phyloP scores from a whole-genome alignment of 2,329 filamentous ascomycete species.

The Huntiella bhutanensis region DNA sequence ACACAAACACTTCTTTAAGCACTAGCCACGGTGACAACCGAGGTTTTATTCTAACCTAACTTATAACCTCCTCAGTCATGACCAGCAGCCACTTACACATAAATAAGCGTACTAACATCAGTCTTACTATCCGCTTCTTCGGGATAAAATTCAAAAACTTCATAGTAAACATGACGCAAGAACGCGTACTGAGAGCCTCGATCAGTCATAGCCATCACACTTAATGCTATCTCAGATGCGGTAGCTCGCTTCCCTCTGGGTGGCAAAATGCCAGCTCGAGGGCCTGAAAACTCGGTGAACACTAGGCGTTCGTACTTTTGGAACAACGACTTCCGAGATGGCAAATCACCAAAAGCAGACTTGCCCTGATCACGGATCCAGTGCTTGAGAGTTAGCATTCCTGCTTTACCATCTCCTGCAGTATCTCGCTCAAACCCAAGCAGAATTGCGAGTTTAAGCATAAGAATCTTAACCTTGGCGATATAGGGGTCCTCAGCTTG shows the following conservation, averaged over 20 bases:
- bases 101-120: slow-evolving; percentile 41
- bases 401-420: slow-evolving; percentile 24
- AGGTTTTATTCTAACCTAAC: too few species aligned
- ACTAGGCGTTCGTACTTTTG: slow-evolving; percentile 69
- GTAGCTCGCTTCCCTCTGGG: slow-evolving; percentile 37
- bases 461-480: slow-evolving; percentile 55
- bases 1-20: too few species aligned
- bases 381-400: slow-evolving; percentile 40
- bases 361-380: slow-evolving; percentile 61
- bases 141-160: slow-evolving; percentile 68
- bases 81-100: neutral
- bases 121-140: slow-evolving; percentile 58
- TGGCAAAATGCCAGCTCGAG: slow-evolving; percentile 24
- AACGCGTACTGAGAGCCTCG: slow-evolving; percentile 56
- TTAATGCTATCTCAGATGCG: slow-evolving; percentile 61
- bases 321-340: slow-evolving; percentile 52
- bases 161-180: slow-evolving; percentile 60
- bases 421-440: slow-evolving; percentile 53
- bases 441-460: slow-evolving; percentile 73
- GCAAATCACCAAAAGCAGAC: slow-evolving; percentile 57
- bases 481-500: slow-evolving; percentile 58
- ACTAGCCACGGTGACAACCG: too few species aligned
- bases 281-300: slow-evolving; percentile 44
- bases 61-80: too few species aligned
- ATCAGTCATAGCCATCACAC: slow-evolving; percentile 56